Conservation (phyloP, 2,329 filamentous ascomycete genomes). For the Xylariales sp. region DNA sequence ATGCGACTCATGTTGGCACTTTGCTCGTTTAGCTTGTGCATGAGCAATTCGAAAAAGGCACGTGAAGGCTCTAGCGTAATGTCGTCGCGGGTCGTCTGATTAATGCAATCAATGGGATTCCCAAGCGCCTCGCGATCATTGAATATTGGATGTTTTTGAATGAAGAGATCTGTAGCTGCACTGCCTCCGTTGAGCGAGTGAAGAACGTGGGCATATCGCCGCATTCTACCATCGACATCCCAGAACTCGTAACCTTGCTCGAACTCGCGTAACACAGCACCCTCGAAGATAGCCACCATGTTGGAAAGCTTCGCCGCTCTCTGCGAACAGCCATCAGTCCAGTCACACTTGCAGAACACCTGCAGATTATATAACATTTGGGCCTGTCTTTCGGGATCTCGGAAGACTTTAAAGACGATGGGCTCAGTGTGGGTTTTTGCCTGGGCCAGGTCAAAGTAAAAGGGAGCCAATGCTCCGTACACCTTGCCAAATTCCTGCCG, state of each 20-base stretch:
- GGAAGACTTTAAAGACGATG: constrained; percentile 85
- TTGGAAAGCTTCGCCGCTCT: constrained; percentile 77
- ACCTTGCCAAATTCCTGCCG: constrained; percentile 91
- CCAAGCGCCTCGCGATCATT: constrained; percentile 76
- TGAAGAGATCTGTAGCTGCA: constrained; percentile 83
- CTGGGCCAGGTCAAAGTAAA: constrained; percentile 84
- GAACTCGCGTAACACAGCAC: constrained; percentile 89
- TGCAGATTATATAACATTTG: constrained; percentile 86
- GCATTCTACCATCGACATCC: constrained; percentile 91
- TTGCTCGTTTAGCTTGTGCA: constrained; percentile 84
- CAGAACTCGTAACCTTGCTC: constrained; percentile 90
- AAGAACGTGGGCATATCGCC: constrained; percentile 87
- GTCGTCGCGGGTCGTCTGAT: constrained; percentile 71
- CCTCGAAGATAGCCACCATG: constrained; percentile 88
- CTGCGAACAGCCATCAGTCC: constrained; percentile 76
- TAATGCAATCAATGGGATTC: constrained; percentile 84
- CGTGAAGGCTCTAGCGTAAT: constrained; percentile 84
- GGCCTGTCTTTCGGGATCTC: constrained; percentile 90
- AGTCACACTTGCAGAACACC: constrained; percentile 83
- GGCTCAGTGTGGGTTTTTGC: constrained; percentile 82
- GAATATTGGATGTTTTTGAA: constrained; percentile 89
- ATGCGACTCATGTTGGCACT: constrained; percentile 81
- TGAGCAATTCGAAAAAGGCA: constrained; percentile 80
- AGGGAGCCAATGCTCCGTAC: constrained; percentile 87
- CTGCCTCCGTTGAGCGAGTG: constrained; percentile 83